Evolutionary conservation across 176 grass and related monocot genomes (phyloP).

Genomic region (Eragrostis curvula): DNA sequence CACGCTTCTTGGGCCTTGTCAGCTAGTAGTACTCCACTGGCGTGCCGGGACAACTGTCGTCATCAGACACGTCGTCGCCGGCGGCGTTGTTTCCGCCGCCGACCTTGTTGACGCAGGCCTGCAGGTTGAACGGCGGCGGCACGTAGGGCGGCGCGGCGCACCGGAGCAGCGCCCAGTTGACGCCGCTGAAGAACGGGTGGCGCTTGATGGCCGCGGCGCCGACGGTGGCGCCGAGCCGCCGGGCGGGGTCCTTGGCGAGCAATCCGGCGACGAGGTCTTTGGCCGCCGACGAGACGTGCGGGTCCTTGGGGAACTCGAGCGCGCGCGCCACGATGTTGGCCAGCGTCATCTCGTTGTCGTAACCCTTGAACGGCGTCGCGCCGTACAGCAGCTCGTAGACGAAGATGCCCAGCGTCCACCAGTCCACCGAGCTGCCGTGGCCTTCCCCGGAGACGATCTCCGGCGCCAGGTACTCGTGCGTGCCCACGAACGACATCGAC

Average conservation of each 20-base stretch:
- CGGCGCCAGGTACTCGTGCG: slow-evolving; percentile 92
- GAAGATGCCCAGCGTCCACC: slow-evolving; percentile 97
- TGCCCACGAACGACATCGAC: slow-evolving; percentile 95
- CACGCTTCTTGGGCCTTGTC: neutral
- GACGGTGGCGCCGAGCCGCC: slow-evolving; percentile 70
- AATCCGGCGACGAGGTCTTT: slow-evolving; percentile 71
- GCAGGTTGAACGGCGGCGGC: slow-evolving; percentile 54
- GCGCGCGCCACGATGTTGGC: slow-evolving; percentile 94
- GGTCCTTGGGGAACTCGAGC: slow-evolving; percentile 89
- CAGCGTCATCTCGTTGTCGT: slow-evolving; percentile 89
- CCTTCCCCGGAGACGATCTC: slow-evolving; percentile 97
- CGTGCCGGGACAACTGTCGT: slow-evolving; percentile 69
- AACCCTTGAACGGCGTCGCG: slow-evolving; percentile 78
- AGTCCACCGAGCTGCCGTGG: slow-evolving; percentile 91
- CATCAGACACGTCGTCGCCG: slow-evolving; percentile 38
- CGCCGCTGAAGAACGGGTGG: slow-evolving; percentile 77
- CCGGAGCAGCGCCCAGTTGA: slow-evolving; percentile 89
- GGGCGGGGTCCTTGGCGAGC: slow-evolving; percentile 77
- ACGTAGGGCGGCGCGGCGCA: slow-evolving; percentile 71
- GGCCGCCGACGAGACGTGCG: slow-evolving; percentile 50
- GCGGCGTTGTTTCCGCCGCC: neutral
- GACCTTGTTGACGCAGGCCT: neutral
- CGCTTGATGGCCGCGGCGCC: slow-evolving; percentile 83
- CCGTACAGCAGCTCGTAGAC: slow-evolving; percentile 94
- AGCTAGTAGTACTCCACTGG: slow-evolving; percentile 76